Conservation (phyloP, 2,329 filamentous ascomycete species). For the Colletotrichum gloeosporioides region DNA sequence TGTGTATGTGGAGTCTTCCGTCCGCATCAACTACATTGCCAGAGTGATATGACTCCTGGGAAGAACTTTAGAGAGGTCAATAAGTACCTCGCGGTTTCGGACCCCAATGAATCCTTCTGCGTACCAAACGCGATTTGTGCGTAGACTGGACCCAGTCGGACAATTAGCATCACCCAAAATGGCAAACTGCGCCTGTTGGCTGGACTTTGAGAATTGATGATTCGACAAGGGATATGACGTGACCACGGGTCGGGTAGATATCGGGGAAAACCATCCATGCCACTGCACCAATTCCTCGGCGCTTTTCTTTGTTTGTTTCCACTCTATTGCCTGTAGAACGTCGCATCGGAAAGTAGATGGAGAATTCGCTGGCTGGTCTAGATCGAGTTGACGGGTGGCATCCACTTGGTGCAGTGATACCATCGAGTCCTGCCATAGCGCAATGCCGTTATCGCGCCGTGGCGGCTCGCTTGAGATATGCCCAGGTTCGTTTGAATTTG, state of each 20-base stretch:
- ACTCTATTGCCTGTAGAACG: not conserved
- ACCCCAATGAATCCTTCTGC: not conserved
- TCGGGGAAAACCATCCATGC: not conserved
- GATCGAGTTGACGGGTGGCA: not conserved
- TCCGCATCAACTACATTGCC: accelerated
- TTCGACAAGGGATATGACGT: constrained; percentile 3
- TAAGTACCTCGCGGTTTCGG: not conserved
- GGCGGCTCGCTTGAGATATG: not conserved
- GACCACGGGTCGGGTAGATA: constrained; percentile 1
- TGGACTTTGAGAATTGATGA: not conserved
- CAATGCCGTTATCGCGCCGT: constrained; percentile 5
- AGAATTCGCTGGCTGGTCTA: not conserved
- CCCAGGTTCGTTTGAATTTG: not conserved
- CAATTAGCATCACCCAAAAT: not conserved
- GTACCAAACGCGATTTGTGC: not conserved
- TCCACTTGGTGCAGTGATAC: constrained; percentile 14
- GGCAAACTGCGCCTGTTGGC: not conserved
- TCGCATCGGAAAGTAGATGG: not conserved
- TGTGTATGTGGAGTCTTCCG: not conserved
- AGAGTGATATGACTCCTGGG: not conserved
- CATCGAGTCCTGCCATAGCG: constrained; percentile 12
- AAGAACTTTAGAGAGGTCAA: not conserved
- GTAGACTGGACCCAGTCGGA: accelerated
- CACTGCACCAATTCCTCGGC: not conserved
- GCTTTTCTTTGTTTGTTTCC: not conserved